Conservation (phyloP, 352 stramenopile species). For the Globisporangium spinosum region DNA sequence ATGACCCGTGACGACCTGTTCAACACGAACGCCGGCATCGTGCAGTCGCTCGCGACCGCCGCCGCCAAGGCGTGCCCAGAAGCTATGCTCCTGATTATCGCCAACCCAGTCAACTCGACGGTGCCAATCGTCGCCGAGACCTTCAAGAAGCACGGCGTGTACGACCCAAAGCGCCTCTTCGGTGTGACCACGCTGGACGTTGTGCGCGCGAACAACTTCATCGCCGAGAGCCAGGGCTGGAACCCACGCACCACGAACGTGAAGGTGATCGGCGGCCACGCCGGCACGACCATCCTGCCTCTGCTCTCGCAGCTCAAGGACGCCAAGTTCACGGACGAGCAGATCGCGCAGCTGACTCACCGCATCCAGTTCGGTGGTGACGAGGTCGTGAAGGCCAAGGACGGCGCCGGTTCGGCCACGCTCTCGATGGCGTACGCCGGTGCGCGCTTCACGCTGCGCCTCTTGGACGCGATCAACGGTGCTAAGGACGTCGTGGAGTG, state of each 20-base stretch:
- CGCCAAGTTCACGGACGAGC: conserved; percentile 92
- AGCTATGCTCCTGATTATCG: conserved; percentile 96
- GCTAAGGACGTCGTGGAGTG: conserved; percentile 95
- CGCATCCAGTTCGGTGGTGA: conserved; percentile 92
- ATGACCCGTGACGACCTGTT: conserved; percentile 96
- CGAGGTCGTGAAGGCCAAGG: conserved; percentile 97
- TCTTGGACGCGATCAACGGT: conserved; percentile 95
- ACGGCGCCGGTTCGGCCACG: conserved; percentile 96
- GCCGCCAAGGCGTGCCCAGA: conserved; percentile 95
- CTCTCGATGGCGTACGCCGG: conserved; percentile 99
- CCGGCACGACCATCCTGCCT: conserved; percentile 98
- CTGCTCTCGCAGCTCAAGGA: conserved; percentile 95
- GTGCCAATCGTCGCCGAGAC: conserved; percentile 99
- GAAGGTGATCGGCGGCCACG: conserved; percentile 98
- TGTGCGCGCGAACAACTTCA: conserved; percentile 96
- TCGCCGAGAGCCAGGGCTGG: conserved; percentile 74
- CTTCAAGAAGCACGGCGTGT: conserved; percentile 95
- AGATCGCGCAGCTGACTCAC: conserved; percentile 94
- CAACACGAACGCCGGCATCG: conserved; percentile 95
- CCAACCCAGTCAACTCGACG: conserved; percentile 99
- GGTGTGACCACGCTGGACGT: conserved; percentile 99
- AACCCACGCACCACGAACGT: conserved; percentile 81
- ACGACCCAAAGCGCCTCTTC: conserved; percentile 96
- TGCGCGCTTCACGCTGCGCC: conserved; percentile 90
- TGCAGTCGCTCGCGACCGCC: conserved; percentile 93